These are phyloP conservation scores for Herpetospermum pedunculosum DNA, from an alignment of 306 rosid genomes.

Conservation along the genomic window DNA sequence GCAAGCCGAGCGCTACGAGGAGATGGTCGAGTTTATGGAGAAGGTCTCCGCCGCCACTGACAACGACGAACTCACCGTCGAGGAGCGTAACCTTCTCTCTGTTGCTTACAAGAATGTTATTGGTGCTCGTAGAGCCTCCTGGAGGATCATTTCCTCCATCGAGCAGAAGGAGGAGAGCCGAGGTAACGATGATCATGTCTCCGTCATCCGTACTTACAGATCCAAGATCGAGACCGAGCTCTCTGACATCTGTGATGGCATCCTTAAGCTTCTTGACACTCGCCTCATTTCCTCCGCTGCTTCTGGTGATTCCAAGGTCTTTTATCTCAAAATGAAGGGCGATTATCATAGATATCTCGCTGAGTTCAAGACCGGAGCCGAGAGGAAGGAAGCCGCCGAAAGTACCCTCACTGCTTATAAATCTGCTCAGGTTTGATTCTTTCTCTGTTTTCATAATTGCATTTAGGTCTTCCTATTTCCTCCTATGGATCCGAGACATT, in stretches of 20 bases:
- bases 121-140: slow-evolving; percentile 84
- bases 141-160: slow-evolving; percentile 96
- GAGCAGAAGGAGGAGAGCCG: slow-evolving; percentile 99
- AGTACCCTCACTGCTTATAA: slow-evolving; percentile 93
- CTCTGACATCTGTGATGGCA: slow-evolving; percentile 86
- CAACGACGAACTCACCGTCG: slow-evolving; percentile 80
- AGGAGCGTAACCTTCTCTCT: slow-evolving; percentile 91
- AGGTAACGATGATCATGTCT: slow-evolving; percentile 90
- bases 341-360: slow-evolving; percentile 96
- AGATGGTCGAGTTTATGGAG: slow-evolving; percentile 99
- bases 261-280: slow-evolving; percentile 88
- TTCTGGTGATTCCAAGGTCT: slow-evolving; percentile 92
- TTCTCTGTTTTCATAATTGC: no score
- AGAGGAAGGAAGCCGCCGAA: slow-evolving; percentile 97
- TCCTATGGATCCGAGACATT: no score
- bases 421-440: slow-evolving; percentile 68
- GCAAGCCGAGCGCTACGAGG: slow-evolving; percentile 99
- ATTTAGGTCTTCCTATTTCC: no score
- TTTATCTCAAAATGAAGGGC: slow-evolving; percentile 97
- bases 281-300: slow-evolving; percentile 85
- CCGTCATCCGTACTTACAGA: slow-evolving; percentile 83
- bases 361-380: slow-evolving; percentile 95
- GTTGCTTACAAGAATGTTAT: slow-evolving; percentile 95
- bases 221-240: slow-evolving; percentile 95
- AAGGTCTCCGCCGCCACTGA: slow-evolving; percentile 83